These are phyloP conservation scores for Monosporozyma solicola DNA, from an alignment of 805 yeast genomes.

Conservation along the genomic window DNA sequence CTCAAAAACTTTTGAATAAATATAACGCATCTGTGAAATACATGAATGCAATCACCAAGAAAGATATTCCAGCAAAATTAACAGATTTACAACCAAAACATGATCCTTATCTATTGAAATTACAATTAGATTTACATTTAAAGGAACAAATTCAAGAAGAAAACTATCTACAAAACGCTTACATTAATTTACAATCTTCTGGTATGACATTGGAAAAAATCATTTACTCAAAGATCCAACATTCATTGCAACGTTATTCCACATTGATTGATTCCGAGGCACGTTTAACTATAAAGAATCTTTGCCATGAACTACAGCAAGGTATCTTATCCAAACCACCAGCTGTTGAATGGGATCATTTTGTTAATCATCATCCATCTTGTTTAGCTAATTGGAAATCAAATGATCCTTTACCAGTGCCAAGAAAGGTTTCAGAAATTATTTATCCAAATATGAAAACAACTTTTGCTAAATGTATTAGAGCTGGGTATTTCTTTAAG, in stretches of 20 bases:
- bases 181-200: constrained; percentile 53
- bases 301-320: constrained; percentile 35
- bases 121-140: constrained; percentile 56
- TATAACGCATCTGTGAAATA: constrained; percentile 39
- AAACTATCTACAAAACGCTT: constrained; percentile 57
- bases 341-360: constrained; percentile 64
- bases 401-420: constrained; percentile 32
- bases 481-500: constrained; percentile 52
- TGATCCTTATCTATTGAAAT: constrained; percentile 58
- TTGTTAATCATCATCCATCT: constrained; percentile 39
- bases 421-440: constrained; percentile 42
- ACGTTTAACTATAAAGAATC: constrained; percentile 44
- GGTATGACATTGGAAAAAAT: constrained; percentile 58
- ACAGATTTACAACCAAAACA: constrained; percentile 31
- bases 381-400: constrained; percentile 34
- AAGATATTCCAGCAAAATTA: constrained; percentile 19
- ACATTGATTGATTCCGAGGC: constrained; percentile 45
- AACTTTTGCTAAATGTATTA: constrained; percentile 42
- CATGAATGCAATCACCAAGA: constrained; percentile 18
- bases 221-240: constrained; percentile 53
- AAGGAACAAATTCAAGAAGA: constrained; percentile 55
- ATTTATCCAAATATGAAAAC: constrained; percentile 47
- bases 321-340: constrained; percentile 47
- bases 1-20: constrained; percentile 47
- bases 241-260: constrained; percentile 43